phyloP scores from a whole-genome alignment of 768 basidiomycete genomes.

The Fistulinella prunicolor region DNA sequence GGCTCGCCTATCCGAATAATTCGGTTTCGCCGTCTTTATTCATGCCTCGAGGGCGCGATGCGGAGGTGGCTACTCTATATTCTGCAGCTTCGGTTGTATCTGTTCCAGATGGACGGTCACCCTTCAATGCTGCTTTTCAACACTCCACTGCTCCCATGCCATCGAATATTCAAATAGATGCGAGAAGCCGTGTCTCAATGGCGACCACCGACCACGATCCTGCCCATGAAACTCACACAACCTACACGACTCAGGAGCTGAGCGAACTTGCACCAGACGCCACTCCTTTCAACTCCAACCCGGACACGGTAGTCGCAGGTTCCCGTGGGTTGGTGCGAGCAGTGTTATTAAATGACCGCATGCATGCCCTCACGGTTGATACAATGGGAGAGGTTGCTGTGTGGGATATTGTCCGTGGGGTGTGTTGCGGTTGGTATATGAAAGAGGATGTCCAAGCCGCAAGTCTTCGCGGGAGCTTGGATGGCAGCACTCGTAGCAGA shows the following conservation, averaged over 20 bases:
- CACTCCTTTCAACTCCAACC: conserved; percentile 45
- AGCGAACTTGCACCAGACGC: conserved; percentile 86
- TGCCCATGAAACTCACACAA: conserved; percentile 40
- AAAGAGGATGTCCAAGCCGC: conserved; percentile 64
- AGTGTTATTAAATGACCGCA: conserved; percentile 79
- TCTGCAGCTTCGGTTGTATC: conserved; percentile 82
- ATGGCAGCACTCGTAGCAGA: conserved; percentile 32
- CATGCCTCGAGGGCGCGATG: conserved; percentile 48
- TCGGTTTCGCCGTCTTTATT: conserved; percentile 44
- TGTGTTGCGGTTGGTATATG: conserved; percentile 69
- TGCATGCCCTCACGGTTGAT: conserved; percentile 89
- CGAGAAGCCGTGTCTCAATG: conserved; percentile 18
- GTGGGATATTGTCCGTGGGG: conserved; percentile 85
- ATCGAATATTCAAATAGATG: conserved; percentile 25
- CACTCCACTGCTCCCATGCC: conserved; percentile 26
- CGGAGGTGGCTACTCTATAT: conserved; percentile 82
- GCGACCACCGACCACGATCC: conserved; percentile 29
- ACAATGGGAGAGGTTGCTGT: conserved; percentile 85
- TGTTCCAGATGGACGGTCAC: conserved; percentile 47
- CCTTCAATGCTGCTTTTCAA: conserved; percentile 36
- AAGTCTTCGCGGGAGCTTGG: conserved; percentile 46
- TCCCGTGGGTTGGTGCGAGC: conserved; percentile 80
- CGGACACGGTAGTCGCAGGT: conserved; percentile 73
- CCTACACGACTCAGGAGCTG: conserved; percentile 58
- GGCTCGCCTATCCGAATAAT: conserved; percentile 65